These are phyloP conservation scores for Cyclocybe cylindracea DNA, from an alignment of 768 basidiomycete species.

Conservation along the genomic window DNA sequence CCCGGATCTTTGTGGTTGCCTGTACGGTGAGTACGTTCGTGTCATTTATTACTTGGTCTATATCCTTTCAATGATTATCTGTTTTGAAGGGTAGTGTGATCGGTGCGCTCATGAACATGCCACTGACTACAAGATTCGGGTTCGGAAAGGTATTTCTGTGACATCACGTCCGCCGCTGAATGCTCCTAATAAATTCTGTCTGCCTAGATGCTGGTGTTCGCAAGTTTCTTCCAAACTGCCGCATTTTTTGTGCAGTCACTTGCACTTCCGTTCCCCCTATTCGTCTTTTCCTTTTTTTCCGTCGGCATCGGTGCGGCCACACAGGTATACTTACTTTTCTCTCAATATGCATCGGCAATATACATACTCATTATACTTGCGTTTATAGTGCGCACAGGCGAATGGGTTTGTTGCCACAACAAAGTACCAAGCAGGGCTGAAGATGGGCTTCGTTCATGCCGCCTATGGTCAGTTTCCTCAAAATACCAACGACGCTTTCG, in stretches of 20 bases:
- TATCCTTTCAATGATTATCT: not conserved
- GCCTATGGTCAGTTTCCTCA: conserved; percentile 46
- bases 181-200: not conserved
- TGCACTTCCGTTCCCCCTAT: conserved; percentile 60
- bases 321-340: conserved; percentile 35
- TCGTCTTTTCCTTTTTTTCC: conserved; percentile 46
- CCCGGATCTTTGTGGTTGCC: conserved; percentile 53
- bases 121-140: conserved; percentile 33
- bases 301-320: conserved; percentile 43
- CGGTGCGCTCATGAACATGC: conserved; percentile 40
- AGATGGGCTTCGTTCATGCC: conserved; percentile 71
- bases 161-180: not conserved
- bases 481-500: not conserved
- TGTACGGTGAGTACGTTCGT: conserved; percentile 30
- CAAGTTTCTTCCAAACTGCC: conserved; percentile 47
- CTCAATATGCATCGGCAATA: no score
- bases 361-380: not conserved
- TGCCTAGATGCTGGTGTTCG: conserved; percentile 23
- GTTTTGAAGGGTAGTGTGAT: conserved; percentile 33
- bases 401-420: conserved; percentile 67
- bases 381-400: conserved; percentile 61
- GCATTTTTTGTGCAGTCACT: conserved; percentile 53
- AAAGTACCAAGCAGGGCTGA: conserved; percentile 51
- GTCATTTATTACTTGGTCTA: not conserved
- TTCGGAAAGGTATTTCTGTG: conserved; percentile 38